Evolutionary conservation across 345 rosid species (phyloP).

Genomic region (Microthlaspi erraticum): DNA sequence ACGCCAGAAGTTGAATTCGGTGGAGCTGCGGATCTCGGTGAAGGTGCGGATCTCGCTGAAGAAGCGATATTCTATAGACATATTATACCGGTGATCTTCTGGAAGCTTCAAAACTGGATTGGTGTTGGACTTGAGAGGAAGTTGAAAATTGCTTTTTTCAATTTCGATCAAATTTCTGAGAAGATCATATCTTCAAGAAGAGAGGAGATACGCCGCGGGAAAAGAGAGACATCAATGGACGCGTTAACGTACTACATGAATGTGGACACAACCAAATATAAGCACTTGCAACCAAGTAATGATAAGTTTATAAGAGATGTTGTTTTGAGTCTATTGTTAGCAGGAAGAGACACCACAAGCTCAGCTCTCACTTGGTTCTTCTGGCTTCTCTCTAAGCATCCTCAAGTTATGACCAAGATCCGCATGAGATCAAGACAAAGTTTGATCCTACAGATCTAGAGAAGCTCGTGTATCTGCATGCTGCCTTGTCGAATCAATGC

Average conservation of each 20-base stretch:
- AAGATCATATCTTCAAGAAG: constrained; percentile 20
- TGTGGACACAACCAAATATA: constrained; percentile 23
- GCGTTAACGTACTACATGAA: constrained; percentile 20
- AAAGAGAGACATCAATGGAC: neutral
- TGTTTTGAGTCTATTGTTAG: constrained; percentile 39
- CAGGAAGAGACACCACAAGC: constrained; percentile 55
- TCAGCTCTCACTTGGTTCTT: too few relatives aligned
- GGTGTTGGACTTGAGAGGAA: constrained; percentile 10
- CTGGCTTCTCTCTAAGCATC: constrained; percentile 47
- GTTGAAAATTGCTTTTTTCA: constrained; percentile 16
- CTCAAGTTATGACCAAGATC: constrained; percentile 39
- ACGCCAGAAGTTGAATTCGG: constrained; percentile 2
- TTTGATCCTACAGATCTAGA: constrained; percentile 42
- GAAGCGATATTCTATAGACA: constrained; percentile 18
- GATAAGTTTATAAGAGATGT: constrained; percentile 48
- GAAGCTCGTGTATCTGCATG: constrained; percentile 43
- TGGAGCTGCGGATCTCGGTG: constrained; percentile 5
- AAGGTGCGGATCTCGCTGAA: constrained; percentile 6
- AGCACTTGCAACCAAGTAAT: constrained; percentile 11
- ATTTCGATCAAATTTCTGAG: neutral
- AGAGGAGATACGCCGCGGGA: neutral
- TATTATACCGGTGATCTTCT: constrained; percentile 3
- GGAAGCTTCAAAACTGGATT: constrained; percentile 28
- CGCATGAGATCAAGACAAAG: constrained; percentile 23
- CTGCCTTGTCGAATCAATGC: constrained; percentile 38